Base-by-base conservation (phyloP, 345 rosid species). In the Ailanthus altissimus region DNA sequence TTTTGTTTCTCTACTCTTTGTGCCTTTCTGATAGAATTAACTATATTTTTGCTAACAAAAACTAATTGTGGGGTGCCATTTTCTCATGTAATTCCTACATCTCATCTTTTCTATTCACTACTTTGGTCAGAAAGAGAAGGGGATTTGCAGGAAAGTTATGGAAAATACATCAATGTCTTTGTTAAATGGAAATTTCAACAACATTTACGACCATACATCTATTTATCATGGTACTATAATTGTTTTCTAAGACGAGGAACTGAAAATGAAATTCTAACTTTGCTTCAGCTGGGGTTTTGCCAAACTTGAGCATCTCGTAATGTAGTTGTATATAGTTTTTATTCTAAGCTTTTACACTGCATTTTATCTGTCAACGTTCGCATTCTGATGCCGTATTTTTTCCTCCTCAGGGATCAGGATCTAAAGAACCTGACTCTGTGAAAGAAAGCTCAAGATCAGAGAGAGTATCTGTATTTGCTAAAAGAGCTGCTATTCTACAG, bases 381-480 rank as follows among this genome's bases (percentile, higher is more conserved):
- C 18, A 32, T 62, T 13, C 8, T 45, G 46, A 38, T 56, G 36
- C 20, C 20, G 2, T 40, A 32, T 42, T 20, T 4, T 25, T 46
- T 57, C 36, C 11, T 21, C 61, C 58, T 57, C 85, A 97, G 99
- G 94, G 90, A 78, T 81, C 93, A 67, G 69, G 85, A 18, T 50
- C 92, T 40, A 94, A 79, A 85, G 97, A 92, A 82, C 79, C 88
- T 42, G 97, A 92, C 76, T 62, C 83, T 61, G 81, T 85, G 42
- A 94, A 86, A 88, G 99, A 94, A 83, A 83, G 85, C 78, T 83
- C 88, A 21, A 90, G 88, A 83, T 83, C 92, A 53, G 98, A 97
- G 80, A 94, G 88, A 80, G 81, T 83, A 38, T 84, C 91, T 57
- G 80, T 84, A 67, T 88, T 89, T 81, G 87, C 94, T 43, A 97